These are phyloP conservation scores for Cryphonectria carpinicola DNA, from an alignment of 2,329 filamentous ascomycete species.

Conservation along the genomic window DNA sequence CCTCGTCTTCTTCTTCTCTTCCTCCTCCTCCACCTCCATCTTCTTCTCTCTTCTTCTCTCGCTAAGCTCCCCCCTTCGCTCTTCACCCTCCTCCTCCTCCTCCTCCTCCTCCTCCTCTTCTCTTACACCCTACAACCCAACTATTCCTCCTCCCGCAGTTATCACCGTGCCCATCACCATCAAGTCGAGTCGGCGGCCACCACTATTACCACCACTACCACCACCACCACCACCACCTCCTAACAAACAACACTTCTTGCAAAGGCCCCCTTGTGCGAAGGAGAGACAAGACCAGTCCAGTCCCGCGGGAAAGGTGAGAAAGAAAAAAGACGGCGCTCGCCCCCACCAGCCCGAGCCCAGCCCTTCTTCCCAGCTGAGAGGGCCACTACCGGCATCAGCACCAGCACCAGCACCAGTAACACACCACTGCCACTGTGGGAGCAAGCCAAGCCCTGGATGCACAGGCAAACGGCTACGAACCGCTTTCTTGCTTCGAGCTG, in stretches of 20 bases:
- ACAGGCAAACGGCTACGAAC: constrained; percentile 17
- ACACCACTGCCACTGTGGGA: background rate
- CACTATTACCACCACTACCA: background rate
- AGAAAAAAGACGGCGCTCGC: constrained; percentile 5
- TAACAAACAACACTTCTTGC: constrained; percentile 7
- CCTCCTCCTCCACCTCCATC: background rate
- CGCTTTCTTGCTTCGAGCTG: constrained; percentile 9
- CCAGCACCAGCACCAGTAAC: background rate
- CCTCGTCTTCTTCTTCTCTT: background rate
- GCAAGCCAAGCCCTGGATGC: constrained; percentile 3
- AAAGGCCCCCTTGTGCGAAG: constrained; percentile 15
- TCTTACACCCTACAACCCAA: background rate
- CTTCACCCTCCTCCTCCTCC: background rate
- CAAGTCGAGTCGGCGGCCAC: constrained; percentile 11
- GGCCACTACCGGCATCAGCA: background rate
- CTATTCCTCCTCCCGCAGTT: constrained; percentile 3
- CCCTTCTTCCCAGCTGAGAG: background rate
- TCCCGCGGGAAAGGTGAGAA: constrained; percentile 10
- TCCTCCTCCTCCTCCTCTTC: background rate
- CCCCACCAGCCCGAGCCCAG: constrained; percentile 6
- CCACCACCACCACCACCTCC: background rate
- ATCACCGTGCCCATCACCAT: constrained; percentile 10
- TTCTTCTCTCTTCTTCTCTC: background rate
- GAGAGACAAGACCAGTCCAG: constrained; percentile 16
- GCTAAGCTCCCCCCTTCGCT: background rate